Base-by-base conservation (phyloP, 106 monocot species). In the Dactylorhiza incarnata region DNA sequence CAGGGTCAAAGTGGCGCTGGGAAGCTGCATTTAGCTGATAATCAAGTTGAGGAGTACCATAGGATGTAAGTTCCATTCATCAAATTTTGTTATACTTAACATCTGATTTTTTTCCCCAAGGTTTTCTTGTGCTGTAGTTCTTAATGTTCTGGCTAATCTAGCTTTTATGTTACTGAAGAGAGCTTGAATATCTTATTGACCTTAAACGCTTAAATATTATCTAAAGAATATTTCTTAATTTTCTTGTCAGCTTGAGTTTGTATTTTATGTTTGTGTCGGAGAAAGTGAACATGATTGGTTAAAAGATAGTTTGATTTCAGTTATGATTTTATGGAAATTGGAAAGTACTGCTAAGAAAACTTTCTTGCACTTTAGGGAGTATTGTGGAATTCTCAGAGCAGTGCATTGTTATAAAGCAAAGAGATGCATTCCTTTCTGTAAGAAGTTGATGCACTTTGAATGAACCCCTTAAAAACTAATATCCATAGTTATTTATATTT, bases 21-120 rank as follows among this genome's bases (percentile, higher is more conserved):
- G 10, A 99, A 94, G 81, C 99, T 99, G 76, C 87, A 99, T 74
- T 83, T 99, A 78, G 91, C 89, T 65, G 89, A 89, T 79, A 78
- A 81, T 79, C 86, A 99, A 78, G 81, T 94, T 3, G 75, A 78
- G 80, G 94, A 99, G 78, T 99, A 99, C 78, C 81, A 94, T 73
- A 84, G 82, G 74, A 92, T 99, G 99, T 99, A 86, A 88, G 90
- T 75, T 72, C 0, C 17, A 26, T 47, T 15, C 6, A 17, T 46
- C 70, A 72, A 69, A 49, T 49, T 72, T 7, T 20, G 7, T 10
- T 9, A 45, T 17, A 47, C 29, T 25, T 67, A 1, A 17, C 45
- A 46, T 10, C 45, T 45, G 16, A 44, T 69, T n/a, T 69, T 69
- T 45, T 17, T 69, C 29, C 16, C 17, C 69, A 45, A 65, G 29